Percentiles rank a stretch among this genome's conserved stretches.
phyloP scores from a whole-genome alignment of 768 basidiomycete species.

The Pholiota conissans region DNA sequence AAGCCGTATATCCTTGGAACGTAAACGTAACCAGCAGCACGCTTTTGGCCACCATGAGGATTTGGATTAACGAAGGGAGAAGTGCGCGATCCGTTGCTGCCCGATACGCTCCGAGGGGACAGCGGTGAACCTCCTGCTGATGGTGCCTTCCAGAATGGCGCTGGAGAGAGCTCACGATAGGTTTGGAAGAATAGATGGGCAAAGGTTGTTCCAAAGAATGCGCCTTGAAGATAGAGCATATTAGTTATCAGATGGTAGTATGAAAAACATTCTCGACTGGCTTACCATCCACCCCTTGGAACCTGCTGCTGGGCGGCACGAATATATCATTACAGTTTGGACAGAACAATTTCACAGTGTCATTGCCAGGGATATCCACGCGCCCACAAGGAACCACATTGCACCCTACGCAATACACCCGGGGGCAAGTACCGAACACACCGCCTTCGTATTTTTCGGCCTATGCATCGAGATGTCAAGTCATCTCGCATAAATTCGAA shows the following conservation, averaged over 20 bases:
- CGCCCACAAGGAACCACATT: constrained; percentile 95
- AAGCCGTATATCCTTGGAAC: constrained; percentile 95
- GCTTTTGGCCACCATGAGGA: constrained; percentile 86
- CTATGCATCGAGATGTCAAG: constrained; percentile 37
- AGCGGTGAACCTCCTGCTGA: constrained; percentile 57
- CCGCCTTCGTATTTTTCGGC: constrained; percentile 94
- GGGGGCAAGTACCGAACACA: constrained; percentile 91
- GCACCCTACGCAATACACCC: constrained; percentile 88
- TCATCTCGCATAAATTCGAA: constrained; percentile 1
- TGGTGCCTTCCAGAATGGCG: constrained; percentile 85
- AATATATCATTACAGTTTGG: constrained; percentile 98
- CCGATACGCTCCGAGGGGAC: constrained; percentile 54
- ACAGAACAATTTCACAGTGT: constrained; percentile 98
- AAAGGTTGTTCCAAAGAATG: constrained; percentile 99
- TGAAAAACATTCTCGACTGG: constrained; percentile 7
- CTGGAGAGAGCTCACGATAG: constrained; percentile 92
- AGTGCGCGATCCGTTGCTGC: constrained; percentile 46
- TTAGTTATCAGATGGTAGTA: constrained; percentile 6
- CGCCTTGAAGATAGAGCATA: constrained; percentile 52
- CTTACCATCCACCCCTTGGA: constrained; percentile 93
- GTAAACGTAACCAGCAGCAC: constrained; percentile 84
- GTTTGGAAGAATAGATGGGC: constrained; percentile 97
- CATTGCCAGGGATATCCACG: constrained; percentile 92
- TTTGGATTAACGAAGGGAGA: constrained; percentile 85
- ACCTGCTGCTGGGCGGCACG: constrained; percentile 91